Evolutionary conservation across 305 asterid species (phyloP), one percentile per base, ranked within the genome.

Genomic region (Plantago rigida): DNA sequence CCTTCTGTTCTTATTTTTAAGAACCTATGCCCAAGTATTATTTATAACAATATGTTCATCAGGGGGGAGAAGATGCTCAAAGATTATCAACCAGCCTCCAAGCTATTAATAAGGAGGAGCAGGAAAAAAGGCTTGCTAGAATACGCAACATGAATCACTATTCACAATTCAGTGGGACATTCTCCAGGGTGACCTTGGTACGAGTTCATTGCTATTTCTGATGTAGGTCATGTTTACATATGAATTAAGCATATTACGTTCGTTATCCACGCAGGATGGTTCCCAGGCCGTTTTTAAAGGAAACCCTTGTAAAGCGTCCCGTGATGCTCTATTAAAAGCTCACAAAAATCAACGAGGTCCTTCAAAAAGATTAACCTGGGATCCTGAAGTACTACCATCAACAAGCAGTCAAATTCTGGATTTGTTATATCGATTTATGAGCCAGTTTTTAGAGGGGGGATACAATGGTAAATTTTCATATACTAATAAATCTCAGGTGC

Each of bases 101-200:
- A 64, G 76, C 74, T 60, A 81, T 92, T 51, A 89, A 84, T 80
- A 81, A 83, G 70, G 95, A 83, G 78, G 97, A 90, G 72, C 73
- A 72, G 60, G 81, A 82, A 53, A 87, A 79, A 67, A 92, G 63
- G 81, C 79, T 74, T 56, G 66, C 72, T 51, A 85, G 83, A 73
- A 64, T 72, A 69, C 84, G 77, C 45, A 78, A 73, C 57, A 66
- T 78, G 70, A 79, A 84, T 67, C 78, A 83, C 78, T 80, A 76
- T 81, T 78, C 95, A 60, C 85, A 87, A 75, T 85, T 84, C 60
- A 75, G 80, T 36, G 99, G 99, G 78, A 84, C 89, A 69, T 92
- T 82, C 81, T 83, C 97, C 73, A 87, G 95, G 60, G 45, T 81
- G 51, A 73, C 90, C 70, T 45, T 84, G 97, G 99, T 92, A 84